phyloP scores from a whole-genome alignment of 345 rosid genomes.

The Salix exigua region DNA sequence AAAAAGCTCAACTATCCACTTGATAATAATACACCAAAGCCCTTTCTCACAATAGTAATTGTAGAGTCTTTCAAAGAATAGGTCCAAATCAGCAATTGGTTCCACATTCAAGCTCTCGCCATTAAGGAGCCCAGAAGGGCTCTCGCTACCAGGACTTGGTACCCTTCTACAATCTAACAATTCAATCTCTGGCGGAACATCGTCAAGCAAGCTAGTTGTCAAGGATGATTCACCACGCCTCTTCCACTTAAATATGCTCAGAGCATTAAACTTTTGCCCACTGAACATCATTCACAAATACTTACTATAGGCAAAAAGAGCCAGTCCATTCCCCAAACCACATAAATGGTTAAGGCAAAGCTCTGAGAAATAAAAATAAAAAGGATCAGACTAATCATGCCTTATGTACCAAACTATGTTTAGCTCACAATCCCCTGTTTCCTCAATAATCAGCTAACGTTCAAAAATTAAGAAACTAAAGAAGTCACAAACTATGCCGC shows the following conservation, averaged over 20 bases:
- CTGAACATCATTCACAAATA: conserved; percentile 78
- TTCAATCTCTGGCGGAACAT: conserved; percentile 84
- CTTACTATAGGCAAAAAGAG: conserved; percentile 45
- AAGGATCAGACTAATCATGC: not conserved
- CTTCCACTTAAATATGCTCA: conserved; percentile 64
- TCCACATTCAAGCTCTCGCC: conserved; percentile 80
- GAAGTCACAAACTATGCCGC: not conserved
- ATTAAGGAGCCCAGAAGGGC: conserved; percentile 91
- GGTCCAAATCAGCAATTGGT: conserved; percentile 88
- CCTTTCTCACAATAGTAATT: conserved; percentile 96
- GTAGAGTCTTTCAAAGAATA: conserved; percentile 85
- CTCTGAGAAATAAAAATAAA: conserved; percentile 2
- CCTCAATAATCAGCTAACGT: not conserved
- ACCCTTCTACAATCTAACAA: conserved; percentile 73
- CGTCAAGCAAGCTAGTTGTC: conserved; percentile 68
- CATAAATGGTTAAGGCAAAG: conserved; percentile 16
- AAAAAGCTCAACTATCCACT: conserved; percentile 94
- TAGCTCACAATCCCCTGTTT: not conserved
- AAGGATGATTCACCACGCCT: conserved; percentile 68
- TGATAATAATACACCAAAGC: conserved; percentile 85
- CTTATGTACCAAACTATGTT: not conserved
- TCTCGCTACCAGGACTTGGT: conserved; percentile 93
- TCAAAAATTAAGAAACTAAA: not conserved
- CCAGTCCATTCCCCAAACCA: conserved; percentile 81
- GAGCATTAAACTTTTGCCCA: conserved; percentile 58